These are phyloP conservation scores for Pichia sp. DNA, from an alignment of 1,139 yeast species.

Conservation along the genomic window DNA sequence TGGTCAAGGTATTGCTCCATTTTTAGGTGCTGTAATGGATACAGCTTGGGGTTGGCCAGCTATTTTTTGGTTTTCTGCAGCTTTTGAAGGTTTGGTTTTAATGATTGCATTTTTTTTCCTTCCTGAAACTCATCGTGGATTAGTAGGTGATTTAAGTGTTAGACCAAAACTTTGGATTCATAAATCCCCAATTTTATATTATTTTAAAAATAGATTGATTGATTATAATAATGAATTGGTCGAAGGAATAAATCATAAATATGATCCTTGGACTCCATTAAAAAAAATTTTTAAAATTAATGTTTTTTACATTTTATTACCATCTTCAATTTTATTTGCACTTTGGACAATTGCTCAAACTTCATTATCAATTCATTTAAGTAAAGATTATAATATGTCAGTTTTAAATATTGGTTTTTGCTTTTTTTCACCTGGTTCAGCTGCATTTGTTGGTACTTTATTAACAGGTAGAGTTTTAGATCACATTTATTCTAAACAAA, in stretches of 20 bases:
- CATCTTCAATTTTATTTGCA: constrained; percentile 57
- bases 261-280: constrained; percentile 42
- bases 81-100: constrained; percentile 45
- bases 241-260: constrained; percentile 22
- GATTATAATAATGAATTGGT: constrained; percentile 20
- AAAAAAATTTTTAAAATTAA: constrained; percentile 35
- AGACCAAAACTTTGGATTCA: constrained; percentile 38
- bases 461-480: constrained; percentile 44
- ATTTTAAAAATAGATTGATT: constrained; percentile 20
- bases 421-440: constrained; percentile 55
- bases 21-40: constrained; percentile 64
- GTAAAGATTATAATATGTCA: constrained; percentile 41
- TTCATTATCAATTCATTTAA: constrained; percentile 50
- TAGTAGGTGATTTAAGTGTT: constrained; percentile 64
- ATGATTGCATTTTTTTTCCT: constrained; percentile 37
- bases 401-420: constrained; percentile 58
- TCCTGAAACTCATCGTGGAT: constrained; percentile 67
- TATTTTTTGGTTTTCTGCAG: constrained; percentile 67
- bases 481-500: constrained; percentile 34
- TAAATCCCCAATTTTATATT: constrained; percentile 37
- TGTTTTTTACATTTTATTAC: constrained; percentile 32
- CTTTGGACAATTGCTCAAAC: constrained; percentile 69
- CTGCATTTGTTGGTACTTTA: constrained; percentile 49
- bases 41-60: constrained; percentile 66
- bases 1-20: constrained; percentile 73